Evolutionary conservation across 163 green algal genomes (phyloP).

Genomic region (Prototheca wickerhamii): DNA sequence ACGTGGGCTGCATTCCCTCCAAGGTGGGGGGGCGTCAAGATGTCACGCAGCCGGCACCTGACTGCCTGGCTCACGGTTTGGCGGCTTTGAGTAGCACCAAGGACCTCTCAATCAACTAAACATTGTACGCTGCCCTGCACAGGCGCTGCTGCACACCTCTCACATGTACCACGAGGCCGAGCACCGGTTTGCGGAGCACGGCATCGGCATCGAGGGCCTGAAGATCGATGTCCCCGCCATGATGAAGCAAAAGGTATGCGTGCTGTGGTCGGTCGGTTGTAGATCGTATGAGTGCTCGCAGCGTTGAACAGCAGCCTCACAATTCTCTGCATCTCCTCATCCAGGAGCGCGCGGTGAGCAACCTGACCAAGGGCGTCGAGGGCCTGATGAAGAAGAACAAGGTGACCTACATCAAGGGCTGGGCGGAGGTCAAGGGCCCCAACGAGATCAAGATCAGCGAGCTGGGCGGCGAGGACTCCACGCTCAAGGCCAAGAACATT

Average conservation of each 20-base stretch:
- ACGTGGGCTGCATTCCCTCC: constrained; percentile 98
- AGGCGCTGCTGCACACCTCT: constrained; percentile 84
- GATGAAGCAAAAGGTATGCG: constrained; percentile 79
- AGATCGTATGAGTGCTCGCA: no score
- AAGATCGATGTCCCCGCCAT: constrained; percentile 77
- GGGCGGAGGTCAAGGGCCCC: constrained; percentile 63
- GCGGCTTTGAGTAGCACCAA: neutral
- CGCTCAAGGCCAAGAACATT: constrained; percentile 83
- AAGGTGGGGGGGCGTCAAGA: constrained; percentile 57
- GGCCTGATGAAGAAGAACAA: constrained; percentile 99
- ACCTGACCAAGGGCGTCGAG: constrained; percentile 97
- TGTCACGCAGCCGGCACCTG: neutral
- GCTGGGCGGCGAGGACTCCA: constrained; percentile 48
- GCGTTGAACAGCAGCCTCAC: no score
- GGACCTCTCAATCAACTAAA: neutral
- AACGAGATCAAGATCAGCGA: constrained; percentile 56
- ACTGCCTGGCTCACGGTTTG: no score
- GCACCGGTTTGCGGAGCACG: constrained; percentile 68
- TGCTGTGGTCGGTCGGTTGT: neutral
- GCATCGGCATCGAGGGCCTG: constrained; percentile 61
- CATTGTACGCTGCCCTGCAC: neutral
- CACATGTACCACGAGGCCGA: constrained; percentile 90
- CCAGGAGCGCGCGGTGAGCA: constrained; percentile 59
- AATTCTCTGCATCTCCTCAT: neutral
- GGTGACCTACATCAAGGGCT: constrained; percentile 90